These are phyloP conservation scores for Microsporum canis DNA, from an alignment of 2,329 filamentous ascomycete genomes.

Conservation along the genomic window DNA sequence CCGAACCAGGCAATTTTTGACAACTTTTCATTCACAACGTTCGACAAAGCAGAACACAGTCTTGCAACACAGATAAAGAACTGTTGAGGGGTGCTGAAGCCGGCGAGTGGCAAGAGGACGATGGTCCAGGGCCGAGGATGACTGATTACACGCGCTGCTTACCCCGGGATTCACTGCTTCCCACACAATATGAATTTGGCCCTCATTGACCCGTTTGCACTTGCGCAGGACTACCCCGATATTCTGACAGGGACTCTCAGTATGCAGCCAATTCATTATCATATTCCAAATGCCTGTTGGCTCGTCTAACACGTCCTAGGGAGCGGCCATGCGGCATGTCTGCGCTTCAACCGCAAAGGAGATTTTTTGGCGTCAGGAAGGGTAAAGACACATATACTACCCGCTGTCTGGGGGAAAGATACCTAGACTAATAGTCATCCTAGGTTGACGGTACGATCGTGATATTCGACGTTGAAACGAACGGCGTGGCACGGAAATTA, in stretches of 20 bases:
- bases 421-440: neutral
- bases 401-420: constrained; percentile 6
- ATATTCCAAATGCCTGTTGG: constrained; percentile 28
- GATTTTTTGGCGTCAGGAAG: constrained; percentile 91
- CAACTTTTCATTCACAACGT: neutral
- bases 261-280: constrained; percentile 34
- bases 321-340: constrained; percentile 53
- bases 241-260: constrained; percentile 79
- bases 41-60: neutral
- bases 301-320: constrained; percentile 27
- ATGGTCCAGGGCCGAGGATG: neutral
- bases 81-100: neutral
- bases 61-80: neutral
- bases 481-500: constrained; percentile 88
- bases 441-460: constrained; percentile 79
- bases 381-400: constrained; percentile 35
- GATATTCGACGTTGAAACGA: constrained; percentile 95
- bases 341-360: constrained; percentile 86
- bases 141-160: neutral
- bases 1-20: neutral
- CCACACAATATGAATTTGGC: constrained; percentile 53
- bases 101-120: neutral
- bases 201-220: constrained; percentile 58
- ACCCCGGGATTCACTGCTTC: neutral
- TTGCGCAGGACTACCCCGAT: constrained; percentile 78